Conservation (phyloP, 805 yeast species). For the Naumovozyma dairenensis region DNA sequence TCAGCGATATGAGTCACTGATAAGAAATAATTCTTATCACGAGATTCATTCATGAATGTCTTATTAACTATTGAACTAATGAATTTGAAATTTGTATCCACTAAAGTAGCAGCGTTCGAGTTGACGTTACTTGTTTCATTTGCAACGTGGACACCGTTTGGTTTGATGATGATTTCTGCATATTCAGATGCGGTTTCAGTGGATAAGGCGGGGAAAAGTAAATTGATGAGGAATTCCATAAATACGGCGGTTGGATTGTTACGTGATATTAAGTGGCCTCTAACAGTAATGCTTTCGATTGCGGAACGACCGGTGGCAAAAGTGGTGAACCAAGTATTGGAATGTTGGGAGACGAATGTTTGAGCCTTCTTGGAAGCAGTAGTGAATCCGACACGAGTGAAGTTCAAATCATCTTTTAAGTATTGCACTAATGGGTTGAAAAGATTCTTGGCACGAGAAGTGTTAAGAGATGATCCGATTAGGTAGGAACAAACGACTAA, state of each 20-base stretch:
- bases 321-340: conserved; percentile 34
- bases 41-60: conserved; percentile 63
- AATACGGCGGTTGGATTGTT: conserved; percentile 64
- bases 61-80: conserved; percentile 81
- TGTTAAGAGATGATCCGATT: conserved; percentile 53
- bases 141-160: conserved; percentile 30
- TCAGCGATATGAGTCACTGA: conserved; percentile 79
- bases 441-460: conserved; percentile 42
- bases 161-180: conserved; percentile 48
- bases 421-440: conserved; percentile 41
- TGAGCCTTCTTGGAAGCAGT: conserved; percentile 12
- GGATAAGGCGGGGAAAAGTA: conserved; percentile 46
- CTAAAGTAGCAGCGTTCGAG: conserved; percentile 34
- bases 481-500: conserved; percentile 42
- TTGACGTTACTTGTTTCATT: conserved; percentile 20
- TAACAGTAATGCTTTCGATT: conserved; percentile 51
- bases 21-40: conserved; percentile 70
- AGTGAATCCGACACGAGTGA: conserved; percentile 50
- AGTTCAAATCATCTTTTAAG: conserved; percentile 46
- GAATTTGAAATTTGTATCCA: conserved; percentile 40
- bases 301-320: conserved; percentile 87
- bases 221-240: conserved; percentile 52
- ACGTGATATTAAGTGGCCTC: conserved; percentile 63
- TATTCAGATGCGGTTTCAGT: conserved; percentile 44
- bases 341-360: conserved; percentile 31